Percentiles rank a stretch among this genome's conserved stretches.
phyloP scores from a whole-genome alignment of 805 yeast genomes.

The Yarrowia divulgata region DNA sequence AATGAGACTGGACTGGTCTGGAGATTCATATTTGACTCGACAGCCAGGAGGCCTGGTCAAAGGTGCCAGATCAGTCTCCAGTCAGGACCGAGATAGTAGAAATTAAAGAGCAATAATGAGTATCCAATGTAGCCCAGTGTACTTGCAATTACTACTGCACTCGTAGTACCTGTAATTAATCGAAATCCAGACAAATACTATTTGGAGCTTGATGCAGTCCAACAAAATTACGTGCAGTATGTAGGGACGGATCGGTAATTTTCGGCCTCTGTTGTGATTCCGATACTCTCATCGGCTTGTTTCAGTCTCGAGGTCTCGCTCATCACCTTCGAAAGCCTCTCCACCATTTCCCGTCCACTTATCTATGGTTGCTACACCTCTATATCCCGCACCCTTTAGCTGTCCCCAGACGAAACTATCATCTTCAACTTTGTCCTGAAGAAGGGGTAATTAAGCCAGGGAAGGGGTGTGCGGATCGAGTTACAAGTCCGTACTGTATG shows the following conservation, averaged over 20 bases:
- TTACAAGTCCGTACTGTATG: no score
- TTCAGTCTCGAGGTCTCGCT: background rate
- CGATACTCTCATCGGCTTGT: background rate
- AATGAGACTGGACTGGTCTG: conserved; percentile 19
- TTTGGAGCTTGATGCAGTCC: conserved; percentile 13
- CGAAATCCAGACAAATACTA: no score
- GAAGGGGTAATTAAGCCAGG: no score
- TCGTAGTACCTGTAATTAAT: no score
- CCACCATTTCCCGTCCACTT: background rate
- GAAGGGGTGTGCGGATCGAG: no score
- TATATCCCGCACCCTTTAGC: conserved; percentile 17
- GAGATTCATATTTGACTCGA: background rate
- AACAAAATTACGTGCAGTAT: background rate
- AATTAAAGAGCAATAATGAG: conserved; percentile 36
- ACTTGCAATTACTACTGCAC: no score
- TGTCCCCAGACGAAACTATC: conserved; percentile 1
- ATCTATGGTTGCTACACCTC: conserved; percentile 18
- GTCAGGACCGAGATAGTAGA: conserved; percentile 36
- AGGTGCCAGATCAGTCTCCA: conserved; percentile 18
- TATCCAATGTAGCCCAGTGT: background rate
- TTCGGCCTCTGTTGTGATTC: background rate
- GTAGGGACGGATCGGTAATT: background rate
- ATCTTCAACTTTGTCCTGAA: conserved; percentile 1
- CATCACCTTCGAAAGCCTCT: background rate
- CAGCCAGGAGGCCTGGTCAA: background rate